phyloP scores from a whole-genome alignment of 2,329 filamentous ascomycete genomes.

The Colletotrichum ledebouriae region DNA sequence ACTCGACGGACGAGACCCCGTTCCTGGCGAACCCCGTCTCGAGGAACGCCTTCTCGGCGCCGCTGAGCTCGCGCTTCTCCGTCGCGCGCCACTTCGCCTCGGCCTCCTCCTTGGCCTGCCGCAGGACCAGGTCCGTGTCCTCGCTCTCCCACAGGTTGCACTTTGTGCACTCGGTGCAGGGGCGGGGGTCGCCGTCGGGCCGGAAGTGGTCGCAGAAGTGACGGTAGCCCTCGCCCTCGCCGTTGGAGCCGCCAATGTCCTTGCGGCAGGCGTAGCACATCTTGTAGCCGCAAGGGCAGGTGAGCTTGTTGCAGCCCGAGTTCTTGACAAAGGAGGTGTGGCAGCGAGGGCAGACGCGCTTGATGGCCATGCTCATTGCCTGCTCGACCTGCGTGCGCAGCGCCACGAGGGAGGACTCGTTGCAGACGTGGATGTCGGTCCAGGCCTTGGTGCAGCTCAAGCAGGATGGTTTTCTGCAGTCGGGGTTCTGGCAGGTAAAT shows the following conservation, averaged over 20 bases:
- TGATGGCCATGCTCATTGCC: constrained; percentile 93
- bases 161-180: constrained; percentile 83
- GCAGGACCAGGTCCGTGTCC: constrained; percentile 76
- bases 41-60: constrained; percentile 68
- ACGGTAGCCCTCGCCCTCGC: constrained; percentile 78
- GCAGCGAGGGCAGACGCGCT: constrained; percentile 93
- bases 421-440: constrained; percentile 90
- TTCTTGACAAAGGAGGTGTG: constrained; percentile 93
- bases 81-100: constrained; percentile 78
- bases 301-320: constrained; percentile 95
- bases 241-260: constrained; percentile 67
- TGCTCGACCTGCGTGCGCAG: constrained; percentile 92
- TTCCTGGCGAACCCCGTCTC: constrained; percentile 62
- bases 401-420: constrained; percentile 84
- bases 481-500: constrained; percentile 80
- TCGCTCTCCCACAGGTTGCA: constrained; percentile 86
- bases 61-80: constrained; percentile 70
- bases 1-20: constrained; percentile 49
- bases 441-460: constrained; percentile 85
- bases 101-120: constrained; percentile 77
- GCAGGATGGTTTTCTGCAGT: constrained; percentile 80
- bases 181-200: constrained; percentile 77
- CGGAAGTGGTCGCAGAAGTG: constrained; percentile 98
- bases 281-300: constrained; percentile 93
- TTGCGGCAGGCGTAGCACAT: constrained; percentile 98